Percentiles rank a stretch among this genome's conserved stretches.
Evolutionary conservation across 75 land plant species (phyloP).

Genomic region (Azolla pinnata): DNA sequence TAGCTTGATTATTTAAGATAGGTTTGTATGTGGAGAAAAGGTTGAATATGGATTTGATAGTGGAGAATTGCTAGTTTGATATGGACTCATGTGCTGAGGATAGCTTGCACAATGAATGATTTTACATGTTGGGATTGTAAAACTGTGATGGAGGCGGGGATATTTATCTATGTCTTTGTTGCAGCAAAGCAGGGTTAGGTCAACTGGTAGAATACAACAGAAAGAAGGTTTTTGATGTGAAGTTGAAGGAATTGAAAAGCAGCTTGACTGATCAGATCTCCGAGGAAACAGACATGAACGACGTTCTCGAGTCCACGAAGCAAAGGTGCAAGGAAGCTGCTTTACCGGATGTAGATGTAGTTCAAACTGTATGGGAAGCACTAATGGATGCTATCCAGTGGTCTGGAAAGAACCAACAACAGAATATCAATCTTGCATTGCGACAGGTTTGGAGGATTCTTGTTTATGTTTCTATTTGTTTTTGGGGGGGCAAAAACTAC

Average conservation of each 20-base stretch:
- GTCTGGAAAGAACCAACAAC: slow-evolving; percentile 98
- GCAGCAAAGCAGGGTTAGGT: slow-evolving; percentile 74
- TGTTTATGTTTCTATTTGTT: background rate
- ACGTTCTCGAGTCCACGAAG: slow-evolving; percentile 80
- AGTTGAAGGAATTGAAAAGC: slow-evolving; percentile 75
- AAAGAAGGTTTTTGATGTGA: slow-evolving; percentile 92
- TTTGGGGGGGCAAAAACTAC: too few species aligned
- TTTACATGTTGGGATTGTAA: background rate
- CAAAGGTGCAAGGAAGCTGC: slow-evolving; percentile 67
- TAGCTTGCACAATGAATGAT: too few species aligned
- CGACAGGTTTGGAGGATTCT: slow-evolving; percentile 47
- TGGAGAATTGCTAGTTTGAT: too few species aligned
- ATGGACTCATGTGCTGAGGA: too few species aligned
- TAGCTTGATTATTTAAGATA: too few species aligned
- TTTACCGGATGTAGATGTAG: slow-evolving; percentile 78
- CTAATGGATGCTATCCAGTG: slow-evolving; percentile 97
- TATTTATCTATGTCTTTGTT: slow-evolving; percentile 6
- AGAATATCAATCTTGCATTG: slow-evolving; percentile 80
- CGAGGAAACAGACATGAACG: slow-evolving; percentile 64
- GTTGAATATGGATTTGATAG: too few species aligned
- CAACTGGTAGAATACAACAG: slow-evolving; percentile 77
- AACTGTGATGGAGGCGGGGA: background rate
- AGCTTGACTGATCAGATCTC: slow-evolving; percentile 53
- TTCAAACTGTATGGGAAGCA: slow-evolving; percentile 88
- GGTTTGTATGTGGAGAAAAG: too few species aligned